Evolutionary conservation across 2,329 filamentous ascomycete species (phyloP).

Genomic region (Epicoccum nigrum): DNA sequence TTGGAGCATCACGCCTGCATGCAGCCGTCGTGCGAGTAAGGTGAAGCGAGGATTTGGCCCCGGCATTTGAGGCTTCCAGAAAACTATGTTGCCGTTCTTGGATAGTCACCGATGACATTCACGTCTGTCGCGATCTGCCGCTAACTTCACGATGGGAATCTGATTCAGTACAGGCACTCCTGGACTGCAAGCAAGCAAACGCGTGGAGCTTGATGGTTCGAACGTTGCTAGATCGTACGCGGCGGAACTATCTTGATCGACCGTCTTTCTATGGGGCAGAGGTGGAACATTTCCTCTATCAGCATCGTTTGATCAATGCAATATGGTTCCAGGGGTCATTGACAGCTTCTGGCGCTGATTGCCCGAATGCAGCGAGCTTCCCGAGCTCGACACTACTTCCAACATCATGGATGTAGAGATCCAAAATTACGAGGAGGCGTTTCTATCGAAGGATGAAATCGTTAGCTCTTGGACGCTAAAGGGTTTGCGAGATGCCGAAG

Average conservation of each 20-base stretch:
- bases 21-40: slow-evolving; percentile 25
- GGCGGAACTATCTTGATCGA: slow-evolving; percentile 7
- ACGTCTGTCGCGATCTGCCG: slow-evolving; percentile 10
- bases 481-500: background rate
- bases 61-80: slow-evolving; percentile 10
- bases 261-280: background rate
- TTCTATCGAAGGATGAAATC: slow-evolving; percentile 1
- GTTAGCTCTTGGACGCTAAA: slow-evolving; percentile 1
- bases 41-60: slow-evolving; percentile 23
- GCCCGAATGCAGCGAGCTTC: slow-evolving; percentile 2
- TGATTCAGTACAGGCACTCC: slow-evolving; percentile 5
- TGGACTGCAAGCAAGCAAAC: slow-evolving; percentile 6
- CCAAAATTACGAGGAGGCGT: slow-evolving; percentile 8
- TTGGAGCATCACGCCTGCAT: slow-evolving; percentile 18
- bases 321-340: slow-evolving; percentile 7
- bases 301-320: background rate
- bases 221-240: slow-evolving; percentile 1
- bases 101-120: slow-evolving; percentile 1
- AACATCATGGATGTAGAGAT: slow-evolving; percentile 2
- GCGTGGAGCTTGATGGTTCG: slow-evolving; percentile 5
- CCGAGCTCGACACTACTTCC: slow-evolving; percentile 7
- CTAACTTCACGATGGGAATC: slow-evolving; percentile 5
- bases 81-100: slow-evolving; percentile 8
- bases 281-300: slow-evolving; percentile 3
- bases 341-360: background rate